These are phyloP conservation scores for Orbilia quercus DNA, from an alignment of 2,329 filamentous ascomycete genomes.

Conservation along the genomic window DNA sequence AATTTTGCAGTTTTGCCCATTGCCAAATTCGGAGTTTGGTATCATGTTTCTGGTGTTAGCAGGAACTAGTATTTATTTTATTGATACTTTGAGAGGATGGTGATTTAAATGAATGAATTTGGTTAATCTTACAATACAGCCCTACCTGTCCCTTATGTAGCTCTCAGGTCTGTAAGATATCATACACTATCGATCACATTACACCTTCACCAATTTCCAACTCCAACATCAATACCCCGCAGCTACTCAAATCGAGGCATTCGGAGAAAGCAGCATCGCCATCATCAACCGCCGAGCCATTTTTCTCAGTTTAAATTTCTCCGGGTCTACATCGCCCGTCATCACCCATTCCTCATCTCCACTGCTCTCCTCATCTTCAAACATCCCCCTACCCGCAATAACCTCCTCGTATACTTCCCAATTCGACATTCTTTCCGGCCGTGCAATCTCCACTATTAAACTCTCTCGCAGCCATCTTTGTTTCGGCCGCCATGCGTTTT, in stretches of 20 bases:
- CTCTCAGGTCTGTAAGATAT: too few species aligned
- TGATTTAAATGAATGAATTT: too few species aligned
- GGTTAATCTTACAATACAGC: too few species aligned
- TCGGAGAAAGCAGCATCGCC: constrained; percentile 15
- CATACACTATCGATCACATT: too few species aligned
- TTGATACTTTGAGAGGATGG: too few species aligned
- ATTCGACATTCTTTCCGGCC: constrained; percentile 36
- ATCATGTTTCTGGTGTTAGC: too few species aligned
- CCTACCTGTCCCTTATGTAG: too few species aligned
- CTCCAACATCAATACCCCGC: too few species aligned
- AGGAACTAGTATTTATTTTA: too few species aligned
- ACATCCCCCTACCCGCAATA: constrained; percentile 20
- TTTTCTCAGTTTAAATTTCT: constrained; percentile 7
- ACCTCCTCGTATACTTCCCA: constrained; percentile 48
- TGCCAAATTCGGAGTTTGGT: too few species aligned
- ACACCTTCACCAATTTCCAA: too few species aligned
- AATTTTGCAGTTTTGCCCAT: too few species aligned
- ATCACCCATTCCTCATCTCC: constrained; percentile 25
- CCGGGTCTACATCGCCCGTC: constrained; percentile 4
- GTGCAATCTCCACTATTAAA: constrained; percentile 35
- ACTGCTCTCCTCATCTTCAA: constrained; percentile 23
- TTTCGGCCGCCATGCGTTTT: constrained; percentile 33
- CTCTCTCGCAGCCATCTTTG: constrained; percentile 42
- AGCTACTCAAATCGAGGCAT: background rate
- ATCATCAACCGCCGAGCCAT: constrained; percentile 26